phyloP scores from a whole-genome alignment of 176 grass and related monocot genomes.

The Canna indica region DNA sequence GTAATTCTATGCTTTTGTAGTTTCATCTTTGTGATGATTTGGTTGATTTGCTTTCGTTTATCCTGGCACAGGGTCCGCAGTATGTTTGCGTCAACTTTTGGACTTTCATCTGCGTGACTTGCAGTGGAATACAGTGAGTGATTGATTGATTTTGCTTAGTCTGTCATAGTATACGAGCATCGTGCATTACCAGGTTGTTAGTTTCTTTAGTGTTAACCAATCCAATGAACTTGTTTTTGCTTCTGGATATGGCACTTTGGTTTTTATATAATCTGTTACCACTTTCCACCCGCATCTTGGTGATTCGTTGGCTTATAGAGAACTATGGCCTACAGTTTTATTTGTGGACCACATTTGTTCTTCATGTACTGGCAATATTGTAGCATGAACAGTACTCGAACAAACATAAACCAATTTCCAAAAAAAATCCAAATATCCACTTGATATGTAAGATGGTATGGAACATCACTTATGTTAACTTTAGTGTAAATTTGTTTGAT shows the following conservation, averaged over 20 bases:
- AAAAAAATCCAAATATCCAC: background rate
- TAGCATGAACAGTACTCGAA: background rate
- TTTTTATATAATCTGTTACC: background rate
- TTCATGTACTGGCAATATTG: no score
- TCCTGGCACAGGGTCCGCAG: slow-evolving; percentile 70
- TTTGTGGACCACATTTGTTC: no score
- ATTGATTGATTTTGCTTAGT: background rate
- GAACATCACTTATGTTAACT: background rate
- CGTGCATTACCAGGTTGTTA: background rate
- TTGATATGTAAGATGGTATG: background rate
- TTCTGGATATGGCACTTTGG: background rate
- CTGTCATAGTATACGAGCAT: background rate
- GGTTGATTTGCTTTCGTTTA: background rate
- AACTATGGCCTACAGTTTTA: no score
- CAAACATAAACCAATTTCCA: background rate
- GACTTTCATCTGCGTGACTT: slow-evolving; percentile 87
- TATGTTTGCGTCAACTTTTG: slow-evolving; percentile 88
- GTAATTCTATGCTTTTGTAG: background rate
- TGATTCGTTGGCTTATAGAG: no score
- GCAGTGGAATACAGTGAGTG: slow-evolving; percentile 93
- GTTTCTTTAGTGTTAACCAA: background rate
- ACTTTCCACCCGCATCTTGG: no score
- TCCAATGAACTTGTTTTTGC: background rate
- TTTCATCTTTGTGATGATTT: background rate
- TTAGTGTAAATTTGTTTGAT: background rate